Percentiles rank a stretch among this genome's conserved stretches.
Evolutionary conservation across 148 eudicot species (phyloP).

Genomic region (Chenopodium suecicum): DNA sequence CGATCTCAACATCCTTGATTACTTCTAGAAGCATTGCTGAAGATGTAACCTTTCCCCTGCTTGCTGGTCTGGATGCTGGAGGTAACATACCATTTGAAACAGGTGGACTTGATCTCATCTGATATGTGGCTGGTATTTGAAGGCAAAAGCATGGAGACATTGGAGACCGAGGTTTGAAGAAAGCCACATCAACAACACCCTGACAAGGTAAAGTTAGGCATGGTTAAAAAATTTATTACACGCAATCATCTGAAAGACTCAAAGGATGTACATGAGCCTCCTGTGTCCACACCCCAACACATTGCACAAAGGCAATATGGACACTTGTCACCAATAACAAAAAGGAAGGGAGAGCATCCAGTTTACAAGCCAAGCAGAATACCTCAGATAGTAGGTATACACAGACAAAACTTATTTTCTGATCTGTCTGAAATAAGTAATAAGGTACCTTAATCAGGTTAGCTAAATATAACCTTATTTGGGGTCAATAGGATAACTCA

Average conservation of each 20-base stretch:
- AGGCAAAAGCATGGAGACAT: conserved; percentile 82
- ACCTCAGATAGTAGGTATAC: neutral
- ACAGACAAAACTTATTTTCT: too few relatives aligned
- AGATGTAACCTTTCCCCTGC: conserved; percentile 67
- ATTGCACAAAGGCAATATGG: neutral
- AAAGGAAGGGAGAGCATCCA: neutral
- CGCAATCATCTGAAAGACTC: neutral
- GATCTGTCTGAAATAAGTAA: too few relatives aligned
- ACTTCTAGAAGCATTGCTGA: conserved; percentile 65
- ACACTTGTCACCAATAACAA: neutral
- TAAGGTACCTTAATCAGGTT: too few relatives aligned
- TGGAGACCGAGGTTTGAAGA: conserved; percentile 68
- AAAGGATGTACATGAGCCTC: neutral
- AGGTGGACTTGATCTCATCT: conserved; percentile 58
- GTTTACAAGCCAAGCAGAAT: neutral
- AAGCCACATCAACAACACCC: conserved; percentile 87
- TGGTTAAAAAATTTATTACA: neutral
- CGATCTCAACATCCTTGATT: conserved; percentile 81
- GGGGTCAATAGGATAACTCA: neutral
- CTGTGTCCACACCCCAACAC: neutral
- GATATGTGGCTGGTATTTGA: conserved; percentile 57
- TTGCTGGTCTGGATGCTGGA: conserved; percentile 54
- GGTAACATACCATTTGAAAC: conserved; percentile 60
- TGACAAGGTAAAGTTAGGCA: conserved; percentile 22
- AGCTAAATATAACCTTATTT: too few relatives aligned